These are phyloP conservation scores for Diaporthe nobilis DNA, from an alignment of 2,329 filamentous ascomycete species.

Conservation along the genomic window DNA sequence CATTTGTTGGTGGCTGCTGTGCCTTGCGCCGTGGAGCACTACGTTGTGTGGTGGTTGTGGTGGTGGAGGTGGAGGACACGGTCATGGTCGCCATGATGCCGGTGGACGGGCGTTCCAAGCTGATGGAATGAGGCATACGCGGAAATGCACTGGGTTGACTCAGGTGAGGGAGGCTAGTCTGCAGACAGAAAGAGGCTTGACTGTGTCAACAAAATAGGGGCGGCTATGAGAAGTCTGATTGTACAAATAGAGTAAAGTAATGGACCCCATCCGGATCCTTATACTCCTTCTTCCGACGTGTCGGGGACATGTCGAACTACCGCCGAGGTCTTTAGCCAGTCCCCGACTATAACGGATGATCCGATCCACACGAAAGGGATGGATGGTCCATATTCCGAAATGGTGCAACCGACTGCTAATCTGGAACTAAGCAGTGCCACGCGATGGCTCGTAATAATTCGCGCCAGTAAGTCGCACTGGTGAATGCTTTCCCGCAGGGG, in stretches of 20 bases:
- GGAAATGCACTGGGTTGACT: background rate
- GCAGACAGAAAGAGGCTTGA: background rate
- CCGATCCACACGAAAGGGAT: background rate
- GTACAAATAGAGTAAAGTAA: slow-evolving; percentile 20
- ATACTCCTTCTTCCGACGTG: slow-evolving; percentile 18
- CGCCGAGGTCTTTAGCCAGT: background rate
- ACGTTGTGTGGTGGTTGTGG: slow-evolving; percentile 5
- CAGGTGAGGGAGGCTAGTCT: background rate
- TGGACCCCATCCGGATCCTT: slow-evolving; percentile 22
- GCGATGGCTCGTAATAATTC: background rate
- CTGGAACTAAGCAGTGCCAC: slow-evolving; percentile 13
- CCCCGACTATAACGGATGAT: background rate
- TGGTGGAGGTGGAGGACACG: slow-evolving; percentile 25
- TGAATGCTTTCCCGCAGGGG: slow-evolving; percentile 28
- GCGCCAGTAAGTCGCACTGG: background rate
- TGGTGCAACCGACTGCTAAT: background rate
- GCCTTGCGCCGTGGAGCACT: slow-evolving; percentile 25
- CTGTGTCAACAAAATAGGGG: slow-evolving; percentile 5
- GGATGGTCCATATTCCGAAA: slow-evolving; percentile 5
- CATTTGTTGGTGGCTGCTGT: slow-evolving; percentile 7
- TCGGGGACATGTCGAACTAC: slow-evolving; percentile 5
- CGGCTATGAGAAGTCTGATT: background rate
- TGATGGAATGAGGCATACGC: slow-evolving; percentile 27
- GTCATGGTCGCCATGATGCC: slow-evolving; percentile 38
- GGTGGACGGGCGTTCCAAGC: slow-evolving; percentile 15